Conservation (phyloP, 768 basidiomycete genomes). For the Tricholoma saponaceum region DNA sequence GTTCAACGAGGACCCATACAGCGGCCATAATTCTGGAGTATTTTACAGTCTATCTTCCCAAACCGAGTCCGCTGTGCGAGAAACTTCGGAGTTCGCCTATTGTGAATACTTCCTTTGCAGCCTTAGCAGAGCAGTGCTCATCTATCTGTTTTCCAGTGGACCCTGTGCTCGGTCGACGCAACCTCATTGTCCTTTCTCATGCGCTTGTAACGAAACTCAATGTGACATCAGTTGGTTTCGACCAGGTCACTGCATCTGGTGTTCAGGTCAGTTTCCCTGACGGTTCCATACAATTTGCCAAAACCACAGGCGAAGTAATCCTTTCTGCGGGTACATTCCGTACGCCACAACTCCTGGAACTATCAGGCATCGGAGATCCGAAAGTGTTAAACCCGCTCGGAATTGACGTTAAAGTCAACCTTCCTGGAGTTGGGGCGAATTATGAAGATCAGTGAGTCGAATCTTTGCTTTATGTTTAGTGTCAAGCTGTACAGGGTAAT, state of each 20-base stretch:
- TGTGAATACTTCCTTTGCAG: constrained; percentile 13
- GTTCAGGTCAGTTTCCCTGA: constrained; percentile 25
- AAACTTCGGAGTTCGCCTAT: constrained; percentile 29
- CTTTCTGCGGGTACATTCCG: constrained; percentile 26
- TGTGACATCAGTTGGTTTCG: constrained; percentile 1
- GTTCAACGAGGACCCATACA: constrained; percentile 25
- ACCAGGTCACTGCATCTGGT: constrained; percentile 14
- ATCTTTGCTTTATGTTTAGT: neutral
- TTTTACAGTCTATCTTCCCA: constrained; percentile 25
- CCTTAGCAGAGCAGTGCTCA: neutral
- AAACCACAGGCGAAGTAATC: constrained; percentile 23
- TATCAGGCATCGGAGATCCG: constrained; percentile 28
- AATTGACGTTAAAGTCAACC: constrained; percentile 25
- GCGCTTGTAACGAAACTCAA: constrained; percentile 21
- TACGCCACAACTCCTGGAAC: constrained; percentile 32
- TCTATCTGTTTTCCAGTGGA: constrained; percentile 18
- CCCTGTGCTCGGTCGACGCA: constrained; percentile 18
- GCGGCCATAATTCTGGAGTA: constrained; percentile 24
- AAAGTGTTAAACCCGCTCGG: constrained; percentile 16
- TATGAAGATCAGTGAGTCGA: constrained; percentile 28
- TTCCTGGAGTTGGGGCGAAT: constrained; percentile 29
- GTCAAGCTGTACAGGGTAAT: neutral
- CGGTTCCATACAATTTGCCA: constrained; percentile 14
- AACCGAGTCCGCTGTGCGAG: constrained; percentile 16
- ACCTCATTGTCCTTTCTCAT: constrained; percentile 20